Percentiles rank a stretch among this genome's conserved stretches.
These are phyloP conservation scores for Fusarium pseudocircinatum DNA, from an alignment of 2,329 filamentous ascomycete genomes.

Conservation along the genomic window DNA sequence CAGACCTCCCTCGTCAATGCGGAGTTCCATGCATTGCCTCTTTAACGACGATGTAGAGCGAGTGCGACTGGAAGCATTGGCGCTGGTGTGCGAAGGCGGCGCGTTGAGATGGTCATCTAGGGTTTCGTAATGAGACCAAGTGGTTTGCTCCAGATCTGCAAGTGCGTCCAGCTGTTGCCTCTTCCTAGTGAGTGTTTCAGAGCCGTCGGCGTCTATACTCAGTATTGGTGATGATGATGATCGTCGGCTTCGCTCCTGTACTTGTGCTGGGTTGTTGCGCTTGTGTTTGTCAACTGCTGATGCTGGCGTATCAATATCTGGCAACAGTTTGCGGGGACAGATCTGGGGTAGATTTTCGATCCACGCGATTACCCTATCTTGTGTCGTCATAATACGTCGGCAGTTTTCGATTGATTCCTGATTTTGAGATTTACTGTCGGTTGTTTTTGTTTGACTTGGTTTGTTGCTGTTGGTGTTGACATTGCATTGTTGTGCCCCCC, in stretches of 20 bases:
- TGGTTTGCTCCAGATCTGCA: not conserved
- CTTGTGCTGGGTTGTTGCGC: not conserved
- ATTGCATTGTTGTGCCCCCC: not conserved
- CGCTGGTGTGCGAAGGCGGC: rapidly evolving
- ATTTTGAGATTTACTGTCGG: not conserved
- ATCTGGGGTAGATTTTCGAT: not conserved
- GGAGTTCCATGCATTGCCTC: not conserved
- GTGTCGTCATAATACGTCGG: not conserved
- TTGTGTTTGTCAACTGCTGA: not conserved
- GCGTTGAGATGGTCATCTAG: rapidly evolving
- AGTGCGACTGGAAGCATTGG: rapidly evolving
- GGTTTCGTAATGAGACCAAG: not conserved
- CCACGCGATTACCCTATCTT: not conserved
- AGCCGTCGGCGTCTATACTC: rapidly evolving
- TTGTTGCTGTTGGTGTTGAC: not conserved
- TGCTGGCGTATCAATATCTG: not conserved
- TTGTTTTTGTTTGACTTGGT: too few species aligned
- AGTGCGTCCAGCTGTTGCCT: not conserved
- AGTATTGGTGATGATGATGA: not conserved
- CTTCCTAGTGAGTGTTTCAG: not conserved
- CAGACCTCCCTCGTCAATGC: not conserved
- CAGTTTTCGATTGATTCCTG: rapidly evolving
- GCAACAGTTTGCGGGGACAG: not conserved
- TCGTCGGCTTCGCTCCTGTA: not conserved
- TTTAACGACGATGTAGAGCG: not conserved